These are phyloP conservation scores for Rosa multiflora DNA, from an alignment of 306 rosid species.

Conservation along the genomic window DNA sequence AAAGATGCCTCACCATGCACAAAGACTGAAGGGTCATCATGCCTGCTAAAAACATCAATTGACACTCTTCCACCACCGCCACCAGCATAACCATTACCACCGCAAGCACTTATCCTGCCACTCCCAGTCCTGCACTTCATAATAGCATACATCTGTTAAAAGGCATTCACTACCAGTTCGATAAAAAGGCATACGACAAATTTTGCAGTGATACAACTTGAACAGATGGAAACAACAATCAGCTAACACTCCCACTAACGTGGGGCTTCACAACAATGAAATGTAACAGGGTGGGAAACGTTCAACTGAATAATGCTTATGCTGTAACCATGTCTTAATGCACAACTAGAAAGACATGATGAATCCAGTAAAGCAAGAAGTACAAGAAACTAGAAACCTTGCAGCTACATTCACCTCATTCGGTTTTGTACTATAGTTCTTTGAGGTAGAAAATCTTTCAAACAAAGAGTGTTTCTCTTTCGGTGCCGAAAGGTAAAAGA, in stretches of 20 bases:
- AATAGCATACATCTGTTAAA: conserved; percentile 17
- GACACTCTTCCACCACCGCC: conserved; percentile 73
- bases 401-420: not conserved
- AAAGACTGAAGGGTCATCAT: conserved; percentile 50
- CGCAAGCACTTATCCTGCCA: conserved; percentile 65
- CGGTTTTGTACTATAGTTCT: not conserved
- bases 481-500: not conserved
- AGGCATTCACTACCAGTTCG: not conserved
- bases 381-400: too few species aligned
- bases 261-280: not conserved
- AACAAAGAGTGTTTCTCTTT: not conserved
- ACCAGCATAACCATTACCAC: conserved; percentile 60
- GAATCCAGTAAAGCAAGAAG: too few species aligned
- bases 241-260: not conserved
- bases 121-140: conserved; percentile 55
- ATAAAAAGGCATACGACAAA: not conserved
- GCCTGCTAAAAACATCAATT: conserved; percentile 64
- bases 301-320: not conserved
- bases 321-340: not conserved
- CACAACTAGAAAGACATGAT: not conserved
- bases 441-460: not conserved
- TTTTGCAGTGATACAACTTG: not conserved
- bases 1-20: conserved; percentile 52
- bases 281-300: not conserved
- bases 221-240: not conserved